A percentile compares a stretch with the other conserved stretches of the same genome.
These are phyloP conservation scores for Venturiaceae sp. DNA, from an alignment of 2,329 filamentous ascomycete genomes.

Conservation along the genomic window DNA sequence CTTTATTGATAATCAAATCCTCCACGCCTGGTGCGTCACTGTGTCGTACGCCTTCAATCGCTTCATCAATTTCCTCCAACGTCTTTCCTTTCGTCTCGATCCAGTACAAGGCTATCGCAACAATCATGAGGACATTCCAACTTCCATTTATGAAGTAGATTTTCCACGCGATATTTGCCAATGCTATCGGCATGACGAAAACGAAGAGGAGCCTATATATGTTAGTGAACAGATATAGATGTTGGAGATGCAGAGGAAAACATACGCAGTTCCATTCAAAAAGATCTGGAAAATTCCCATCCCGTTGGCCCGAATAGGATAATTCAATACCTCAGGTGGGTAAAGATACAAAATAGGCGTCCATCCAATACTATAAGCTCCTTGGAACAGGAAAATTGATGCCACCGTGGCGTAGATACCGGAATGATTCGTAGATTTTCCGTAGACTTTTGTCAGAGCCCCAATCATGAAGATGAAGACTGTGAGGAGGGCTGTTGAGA, in stretches of 20 bases:
- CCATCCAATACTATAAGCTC: conserved; percentile 41
- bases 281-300: conserved; percentile 19
- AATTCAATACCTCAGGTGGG: conserved; percentile 40
- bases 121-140: neutral
- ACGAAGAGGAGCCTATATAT: conserved; percentile 6
- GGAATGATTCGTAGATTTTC: conserved; percentile 12
- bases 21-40: neutral
- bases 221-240: conserved; percentile 5
- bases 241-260: neutral
- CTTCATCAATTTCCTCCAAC: conserved; percentile 4
- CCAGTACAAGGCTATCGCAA: neutral
- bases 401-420: conserved; percentile 35
- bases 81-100: conserved; percentile 6
- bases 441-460: conserved; percentile 34
- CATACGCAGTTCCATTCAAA: conserved; percentile 5
- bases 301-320: conserved; percentile 39
- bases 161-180: conserved; percentile 12
- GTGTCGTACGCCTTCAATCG: neutral
- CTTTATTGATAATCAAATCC: neutral
- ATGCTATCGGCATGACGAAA: conserved; percentile 11
- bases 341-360: conserved; percentile 40
- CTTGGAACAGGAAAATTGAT: conserved; percentile 43
- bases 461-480: conserved; percentile 42
- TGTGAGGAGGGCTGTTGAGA: conserved; percentile 36
- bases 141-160: conserved; percentile 8